Conservation (phyloP, 371 early-diverging fungal species). For the Mortierella sp. region DNA sequence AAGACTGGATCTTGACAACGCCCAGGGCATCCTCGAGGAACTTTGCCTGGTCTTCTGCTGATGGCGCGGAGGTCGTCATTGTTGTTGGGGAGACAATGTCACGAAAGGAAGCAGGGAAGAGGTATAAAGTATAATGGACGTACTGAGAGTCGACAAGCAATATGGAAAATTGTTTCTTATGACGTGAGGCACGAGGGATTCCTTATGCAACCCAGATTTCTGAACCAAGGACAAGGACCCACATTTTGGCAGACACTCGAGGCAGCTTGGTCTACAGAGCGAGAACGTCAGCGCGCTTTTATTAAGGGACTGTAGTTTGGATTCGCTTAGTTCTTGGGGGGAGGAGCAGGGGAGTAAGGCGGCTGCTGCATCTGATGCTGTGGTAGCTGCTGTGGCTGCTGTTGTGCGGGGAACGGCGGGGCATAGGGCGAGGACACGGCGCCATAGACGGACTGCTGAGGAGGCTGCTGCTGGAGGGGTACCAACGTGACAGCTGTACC, state of each 20-base stretch:
- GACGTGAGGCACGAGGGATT: too few relatives aligned
- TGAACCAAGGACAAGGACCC: too few relatives aligned
- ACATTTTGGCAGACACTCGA: too few relatives aligned
- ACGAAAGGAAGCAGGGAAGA: too few relatives aligned
- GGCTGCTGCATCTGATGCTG: slow-evolving; percentile 5
- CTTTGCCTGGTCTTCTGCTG: slow-evolving; percentile 82
- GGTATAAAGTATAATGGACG: too few relatives aligned
- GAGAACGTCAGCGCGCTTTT: too few relatives aligned
- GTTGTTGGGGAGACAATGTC: too few relatives aligned
- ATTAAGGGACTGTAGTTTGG: too few relatives aligned
- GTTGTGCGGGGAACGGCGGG: background rate
- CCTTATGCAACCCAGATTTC: too few relatives aligned
- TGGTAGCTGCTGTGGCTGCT: background rate
- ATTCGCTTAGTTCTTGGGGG: slow-evolving; percentile 28
- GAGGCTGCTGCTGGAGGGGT: slow-evolving; percentile 34
- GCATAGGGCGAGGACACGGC: background rate
- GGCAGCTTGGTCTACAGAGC: too few relatives aligned
- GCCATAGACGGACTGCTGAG: slow-evolving; percentile 6
- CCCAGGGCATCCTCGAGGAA: slow-evolving; percentile 85
- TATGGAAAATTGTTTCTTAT: too few relatives aligned
- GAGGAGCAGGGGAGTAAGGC: slow-evolving; percentile 16
- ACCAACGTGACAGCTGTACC: slow-evolving; percentile 49
- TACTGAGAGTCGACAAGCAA: too few relatives aligned
- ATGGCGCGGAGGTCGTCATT: slow-evolving; percentile 36
- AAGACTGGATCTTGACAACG: slow-evolving; percentile 90